Evolutionary conservation across 2,329 filamentous ascomycete genomes (phyloP).

Genomic region (Pseudogymnoascus sp.): DNA sequence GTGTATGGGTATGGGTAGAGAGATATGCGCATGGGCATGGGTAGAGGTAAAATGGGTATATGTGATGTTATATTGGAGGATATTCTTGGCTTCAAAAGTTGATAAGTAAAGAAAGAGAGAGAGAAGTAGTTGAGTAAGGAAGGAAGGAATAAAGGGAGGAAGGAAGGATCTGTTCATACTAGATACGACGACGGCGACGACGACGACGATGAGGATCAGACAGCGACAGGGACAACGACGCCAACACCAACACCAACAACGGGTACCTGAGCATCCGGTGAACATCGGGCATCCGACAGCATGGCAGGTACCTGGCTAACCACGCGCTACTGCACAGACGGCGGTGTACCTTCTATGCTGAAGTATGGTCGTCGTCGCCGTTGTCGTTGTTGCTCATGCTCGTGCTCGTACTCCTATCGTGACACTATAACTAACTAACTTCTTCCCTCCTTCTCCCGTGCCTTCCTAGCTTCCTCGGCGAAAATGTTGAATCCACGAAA

Average conservation of each 20-base stretch:
- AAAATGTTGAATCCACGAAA: background rate
- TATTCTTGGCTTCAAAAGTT: background rate
- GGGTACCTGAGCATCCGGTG: background rate
- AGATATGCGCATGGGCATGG: background rate
- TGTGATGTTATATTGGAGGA: background rate
- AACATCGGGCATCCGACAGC: background rate
- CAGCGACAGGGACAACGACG: no score
- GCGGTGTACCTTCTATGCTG: background rate
- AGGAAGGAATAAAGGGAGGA: no score
- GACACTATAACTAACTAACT: background rate
- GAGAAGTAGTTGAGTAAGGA: background rate
- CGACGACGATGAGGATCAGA: background rate
- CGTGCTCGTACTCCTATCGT: background rate
- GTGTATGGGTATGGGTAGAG: background rate
- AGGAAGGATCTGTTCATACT: background rate
- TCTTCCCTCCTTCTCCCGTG: background rate
- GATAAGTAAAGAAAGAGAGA: background rate
- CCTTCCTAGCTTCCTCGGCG: background rate
- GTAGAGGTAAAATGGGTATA: background rate
- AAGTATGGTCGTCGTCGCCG: background rate
- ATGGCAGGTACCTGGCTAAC: background rate
- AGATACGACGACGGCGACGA: background rate
- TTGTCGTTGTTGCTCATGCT: background rate
- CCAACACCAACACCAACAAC: background rate
- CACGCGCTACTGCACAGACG: background rate